Conservation (phyloP, 2,329 filamentous ascomycete species). For the Xylariales sp. region DNA sequence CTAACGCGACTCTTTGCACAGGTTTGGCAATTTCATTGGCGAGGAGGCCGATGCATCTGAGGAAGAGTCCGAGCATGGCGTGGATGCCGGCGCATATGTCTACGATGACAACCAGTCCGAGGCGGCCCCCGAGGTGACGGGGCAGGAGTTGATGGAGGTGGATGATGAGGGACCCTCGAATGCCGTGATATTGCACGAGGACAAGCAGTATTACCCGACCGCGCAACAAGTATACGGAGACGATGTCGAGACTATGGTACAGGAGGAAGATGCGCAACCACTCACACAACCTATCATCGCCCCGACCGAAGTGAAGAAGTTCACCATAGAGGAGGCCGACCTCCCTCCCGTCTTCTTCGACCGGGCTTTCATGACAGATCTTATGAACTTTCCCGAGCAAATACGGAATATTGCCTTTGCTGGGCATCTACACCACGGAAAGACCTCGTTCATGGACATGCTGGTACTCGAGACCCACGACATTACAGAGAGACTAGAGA, state of each 20-base stretch:
- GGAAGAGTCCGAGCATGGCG: slow-evolving; percentile 74
- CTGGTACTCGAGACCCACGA: slow-evolving; percentile 93
- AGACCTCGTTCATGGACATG: slow-evolving; percentile 98
- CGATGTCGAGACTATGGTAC: slow-evolving; percentile 91
- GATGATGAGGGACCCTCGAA: slow-evolving; percentile 90
- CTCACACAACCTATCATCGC: slow-evolving; percentile 90
- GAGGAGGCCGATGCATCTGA: slow-evolving; percentile 82
- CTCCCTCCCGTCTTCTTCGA: slow-evolving; percentile 85
- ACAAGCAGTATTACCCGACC: slow-evolving; percentile 99
- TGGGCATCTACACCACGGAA: slow-evolving; percentile 93
- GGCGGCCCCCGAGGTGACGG: slow-evolving; percentile 57
- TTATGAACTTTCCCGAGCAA: slow-evolving; percentile 95
- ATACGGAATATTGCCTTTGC: slow-evolving; percentile 88
- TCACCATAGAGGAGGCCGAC: slow-evolving; percentile 87
- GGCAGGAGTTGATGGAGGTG: slow-evolving; percentile 89
- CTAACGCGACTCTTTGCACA: slow-evolving; percentile 30
- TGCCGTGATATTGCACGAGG: slow-evolving; percentile 95
- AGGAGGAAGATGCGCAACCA: slow-evolving; percentile 95
- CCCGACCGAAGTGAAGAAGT: slow-evolving; percentile 91
- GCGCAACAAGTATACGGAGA: slow-evolving; percentile 91
- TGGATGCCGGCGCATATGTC: slow-evolving; percentile 70
- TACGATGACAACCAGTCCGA: slow-evolving; percentile 73
- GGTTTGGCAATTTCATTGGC: slow-evolving; percentile 98
- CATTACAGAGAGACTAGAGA: slow-evolving; percentile 71
- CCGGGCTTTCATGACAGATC: slow-evolving; percentile 86